Conservation (phyloP, 2,329 filamentous ascomycete species). For the Aureobasidium melanogenum region DNA sequence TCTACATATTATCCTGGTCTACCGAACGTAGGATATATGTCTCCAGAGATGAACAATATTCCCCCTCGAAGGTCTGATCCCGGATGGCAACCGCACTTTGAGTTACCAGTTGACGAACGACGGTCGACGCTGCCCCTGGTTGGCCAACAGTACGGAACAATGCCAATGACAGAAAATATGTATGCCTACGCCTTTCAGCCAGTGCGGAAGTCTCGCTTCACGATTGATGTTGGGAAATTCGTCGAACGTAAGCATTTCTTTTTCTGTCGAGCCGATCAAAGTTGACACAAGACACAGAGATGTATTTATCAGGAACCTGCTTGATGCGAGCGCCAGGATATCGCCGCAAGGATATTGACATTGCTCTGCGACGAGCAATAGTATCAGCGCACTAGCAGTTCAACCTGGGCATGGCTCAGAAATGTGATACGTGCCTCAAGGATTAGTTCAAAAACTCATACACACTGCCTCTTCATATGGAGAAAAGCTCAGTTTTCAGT, state of each 20-base stretch:
- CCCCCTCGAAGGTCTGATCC: background rate
- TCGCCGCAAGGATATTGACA: conserved; percentile 4
- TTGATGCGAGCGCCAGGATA: conserved; percentile 9
- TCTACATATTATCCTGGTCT: background rate
- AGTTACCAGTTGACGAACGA: background rate
- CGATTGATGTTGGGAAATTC: conserved; percentile 1
- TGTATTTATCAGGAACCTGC: background rate
- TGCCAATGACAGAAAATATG: background rate
- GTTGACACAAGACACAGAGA: background rate
- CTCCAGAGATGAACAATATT: background rate
- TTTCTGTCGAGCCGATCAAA: background rate
- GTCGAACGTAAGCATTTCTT: background rate
- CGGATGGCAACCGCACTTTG: background rate
- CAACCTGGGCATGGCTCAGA: background rate
- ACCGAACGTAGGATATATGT: background rate
- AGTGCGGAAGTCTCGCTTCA: background rate
- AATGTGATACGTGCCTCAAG: background rate
- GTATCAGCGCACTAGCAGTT: background rate
- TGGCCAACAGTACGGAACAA: background rate
- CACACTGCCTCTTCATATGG: background rate
- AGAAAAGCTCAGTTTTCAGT: background rate
- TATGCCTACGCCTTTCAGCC: background rate
- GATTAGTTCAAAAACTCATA: background rate
- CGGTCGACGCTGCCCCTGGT: background rate
- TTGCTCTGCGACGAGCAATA: background rate